Evolutionary conservation across 331 rosid species (phyloP).

Genomic region (Stylosanthes scabra): DNA sequence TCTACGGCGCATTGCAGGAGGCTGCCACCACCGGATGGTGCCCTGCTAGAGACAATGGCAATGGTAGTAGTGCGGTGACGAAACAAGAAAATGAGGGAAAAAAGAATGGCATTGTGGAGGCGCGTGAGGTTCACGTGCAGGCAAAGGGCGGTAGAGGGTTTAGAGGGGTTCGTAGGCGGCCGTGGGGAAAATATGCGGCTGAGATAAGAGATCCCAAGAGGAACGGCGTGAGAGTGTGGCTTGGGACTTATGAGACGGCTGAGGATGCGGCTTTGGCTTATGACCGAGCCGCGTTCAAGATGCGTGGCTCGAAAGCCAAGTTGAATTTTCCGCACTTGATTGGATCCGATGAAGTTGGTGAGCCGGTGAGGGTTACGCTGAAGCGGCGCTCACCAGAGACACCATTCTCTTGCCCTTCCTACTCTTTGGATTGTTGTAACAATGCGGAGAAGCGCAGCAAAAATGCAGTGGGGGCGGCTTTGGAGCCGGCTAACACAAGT

Average conservation of each 20-base stretch:
- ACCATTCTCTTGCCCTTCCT: not conserved
- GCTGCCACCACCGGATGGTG: conserved; percentile 43
- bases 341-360: conserved; percentile 7
- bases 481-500: not conserved
- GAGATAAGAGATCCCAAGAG: conserved; percentile 59
- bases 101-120: not conserved
- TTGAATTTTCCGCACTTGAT: conserved; percentile 62
- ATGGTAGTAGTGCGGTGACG: not conserved
- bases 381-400: not conserved
- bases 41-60: not conserved
- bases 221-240: conserved; percentile 65
- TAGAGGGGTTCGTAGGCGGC: conserved; percentile 73
- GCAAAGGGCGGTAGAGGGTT: not conserved
- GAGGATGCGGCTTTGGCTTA: conserved; percentile 71
- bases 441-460: conserved; percentile 2
- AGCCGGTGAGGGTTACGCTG: not conserved
- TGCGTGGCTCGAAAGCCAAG: conserved; percentile 70
- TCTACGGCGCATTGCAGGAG: conserved; percentile 34
- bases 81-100: conserved; percentile 1
- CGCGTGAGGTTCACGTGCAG: not conserved
- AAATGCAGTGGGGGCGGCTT: not conserved
- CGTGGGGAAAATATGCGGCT: conserved; percentile 73
- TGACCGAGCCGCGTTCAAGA: conserved; percentile 65
- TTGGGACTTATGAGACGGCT: conserved; percentile 60
- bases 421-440: not conserved